phyloP scores from a whole-genome alignment of 2,329 filamentous ascomycete species.

The Sporothrix curviconia region DNA sequence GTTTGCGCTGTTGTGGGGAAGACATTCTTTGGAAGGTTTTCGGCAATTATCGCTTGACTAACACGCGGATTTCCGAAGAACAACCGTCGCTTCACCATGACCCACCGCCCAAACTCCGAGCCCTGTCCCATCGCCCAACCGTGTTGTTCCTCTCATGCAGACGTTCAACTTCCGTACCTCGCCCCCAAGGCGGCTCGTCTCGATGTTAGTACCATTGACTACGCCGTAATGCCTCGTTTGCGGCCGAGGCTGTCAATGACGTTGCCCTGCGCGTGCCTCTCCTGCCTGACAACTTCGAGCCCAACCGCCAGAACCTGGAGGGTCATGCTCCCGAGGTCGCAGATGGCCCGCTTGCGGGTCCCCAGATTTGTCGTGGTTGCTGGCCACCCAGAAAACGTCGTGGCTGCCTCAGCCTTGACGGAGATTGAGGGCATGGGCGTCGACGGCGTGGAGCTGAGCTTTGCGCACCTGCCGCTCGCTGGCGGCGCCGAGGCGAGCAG shows the following conservation, averaged over 20 bases:
- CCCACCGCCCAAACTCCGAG: slow-evolving; percentile 43
- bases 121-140: slow-evolving; percentile 35
- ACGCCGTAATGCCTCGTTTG: slow-evolving; percentile 41
- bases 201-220: slow-evolving; percentile 41
- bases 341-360: slow-evolving; percentile 35
- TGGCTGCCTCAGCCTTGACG: slow-evolving; percentile 43
- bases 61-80: slow-evolving; percentile 8
- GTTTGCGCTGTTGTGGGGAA: too few species aligned
- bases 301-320: slow-evolving; percentile 34
- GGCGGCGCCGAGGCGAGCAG: background rate
- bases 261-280: slow-evolving; percentile 50
- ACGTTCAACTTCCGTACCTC: slow-evolving; percentile 55
- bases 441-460: slow-evolving; percentile 51
- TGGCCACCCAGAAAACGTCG: slow-evolving; percentile 46
- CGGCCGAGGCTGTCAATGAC: slow-evolving; percentile 18
- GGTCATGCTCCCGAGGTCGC: slow-evolving; percentile 38
- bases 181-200: slow-evolving; percentile 31
- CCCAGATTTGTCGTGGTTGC: slow-evolving; percentile 51
- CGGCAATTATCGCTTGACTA: background rate
- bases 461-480: slow-evolving; percentile 35
- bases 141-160: slow-evolving; percentile 55
- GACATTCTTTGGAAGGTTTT: background rate
- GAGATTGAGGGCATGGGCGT: slow-evolving; percentile 53
- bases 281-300: slow-evolving; percentile 51
- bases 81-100: slow-evolving; percentile 37